Conservation (phyloP, 257 asterid species). For the Fraxinus americana region DNA sequence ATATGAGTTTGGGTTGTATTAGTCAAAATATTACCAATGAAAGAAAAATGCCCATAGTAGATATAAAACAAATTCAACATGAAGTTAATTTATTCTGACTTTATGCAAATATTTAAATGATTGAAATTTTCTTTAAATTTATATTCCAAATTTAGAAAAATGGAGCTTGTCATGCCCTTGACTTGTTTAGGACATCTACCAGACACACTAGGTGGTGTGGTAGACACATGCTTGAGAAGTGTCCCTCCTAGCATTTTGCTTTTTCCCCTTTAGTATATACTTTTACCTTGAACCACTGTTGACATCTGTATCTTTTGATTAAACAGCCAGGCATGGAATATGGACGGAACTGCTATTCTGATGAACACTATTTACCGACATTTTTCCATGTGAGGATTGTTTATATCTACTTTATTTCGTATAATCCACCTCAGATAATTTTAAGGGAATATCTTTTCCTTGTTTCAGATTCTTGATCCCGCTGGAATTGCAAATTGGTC, state of each 20-base stretch:
- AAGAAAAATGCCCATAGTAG: too few relatives aligned
- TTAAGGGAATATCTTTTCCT: constrained; percentile 6
- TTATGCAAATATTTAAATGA: too few relatives aligned
- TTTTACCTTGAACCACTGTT: constrained; percentile 13
- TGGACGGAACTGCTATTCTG: constrained; percentile 90
- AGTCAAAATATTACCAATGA: too few relatives aligned
- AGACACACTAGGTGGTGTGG: not conserved
- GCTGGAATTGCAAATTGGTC: constrained; percentile 87
- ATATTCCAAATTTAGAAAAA: too few relatives aligned
- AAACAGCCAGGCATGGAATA: constrained; percentile 95
- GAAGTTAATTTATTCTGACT: too few relatives aligned
- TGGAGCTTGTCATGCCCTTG: not conserved
- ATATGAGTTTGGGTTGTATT: too few relatives aligned
- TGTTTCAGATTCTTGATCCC: constrained; percentile 79
- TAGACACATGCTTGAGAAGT: not conserved
- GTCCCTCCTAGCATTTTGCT: not conserved
- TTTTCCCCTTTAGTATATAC: too few relatives aligned
- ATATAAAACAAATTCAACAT: too few relatives aligned
- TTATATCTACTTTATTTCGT: constrained; percentile 9
- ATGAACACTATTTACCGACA: constrained; percentile 94
- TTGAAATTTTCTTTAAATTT: too few relatives aligned
- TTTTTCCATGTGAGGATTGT: constrained; percentile 73
- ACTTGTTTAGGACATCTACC: not conserved
- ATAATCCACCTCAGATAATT: constrained; percentile 6
- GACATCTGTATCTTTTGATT: constrained; percentile 39